These are phyloP conservation scores for Diaporthe capsici DNA, from an alignment of 2,329 filamentous ascomycete genomes.

Conservation along the genomic window DNA sequence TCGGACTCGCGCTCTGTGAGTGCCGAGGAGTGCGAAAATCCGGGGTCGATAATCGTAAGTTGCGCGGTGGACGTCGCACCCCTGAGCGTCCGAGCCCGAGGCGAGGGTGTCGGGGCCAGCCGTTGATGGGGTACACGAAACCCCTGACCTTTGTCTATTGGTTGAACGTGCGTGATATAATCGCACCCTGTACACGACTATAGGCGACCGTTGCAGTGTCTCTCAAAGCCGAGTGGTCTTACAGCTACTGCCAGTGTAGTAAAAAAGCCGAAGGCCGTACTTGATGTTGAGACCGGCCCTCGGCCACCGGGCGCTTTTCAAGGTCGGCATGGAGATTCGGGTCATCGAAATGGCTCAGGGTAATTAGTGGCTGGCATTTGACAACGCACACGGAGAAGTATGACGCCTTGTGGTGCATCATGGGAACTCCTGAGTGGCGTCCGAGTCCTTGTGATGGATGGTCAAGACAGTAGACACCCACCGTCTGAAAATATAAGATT, in stretches of 20 bases:
- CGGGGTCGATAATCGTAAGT: neutral
- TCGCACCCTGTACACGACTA: too few species aligned
- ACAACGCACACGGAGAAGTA: neutral
- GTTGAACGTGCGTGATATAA: neutral
- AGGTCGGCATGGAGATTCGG: neutral
- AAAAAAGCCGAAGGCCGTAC: neutral
- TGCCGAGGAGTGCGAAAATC: neutral
- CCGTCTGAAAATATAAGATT: neutral
- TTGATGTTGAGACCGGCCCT: neutral
- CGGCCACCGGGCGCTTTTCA: neutral
- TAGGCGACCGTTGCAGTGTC: neutral
- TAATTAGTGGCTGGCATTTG: neutral
- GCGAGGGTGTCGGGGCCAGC: neutral
- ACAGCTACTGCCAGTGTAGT: neutral
- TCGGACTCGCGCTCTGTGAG: slow-evolving; percentile 13
- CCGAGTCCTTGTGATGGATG: neutral
- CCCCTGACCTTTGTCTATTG: neutral
- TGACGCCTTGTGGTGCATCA: neutral
- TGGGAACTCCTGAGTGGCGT: neutral
- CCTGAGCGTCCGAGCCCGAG: slow-evolving; percentile 11
- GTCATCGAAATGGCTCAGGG: neutral
- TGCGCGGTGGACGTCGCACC: neutral
- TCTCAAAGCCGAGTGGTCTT: neutral
- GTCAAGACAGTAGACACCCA: too few species aligned
- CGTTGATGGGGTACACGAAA: neutral